phyloP scores from a whole-genome alignment of 2,329 filamentous ascomycete species.

The Chrysoporthe austroafricana region DNA sequence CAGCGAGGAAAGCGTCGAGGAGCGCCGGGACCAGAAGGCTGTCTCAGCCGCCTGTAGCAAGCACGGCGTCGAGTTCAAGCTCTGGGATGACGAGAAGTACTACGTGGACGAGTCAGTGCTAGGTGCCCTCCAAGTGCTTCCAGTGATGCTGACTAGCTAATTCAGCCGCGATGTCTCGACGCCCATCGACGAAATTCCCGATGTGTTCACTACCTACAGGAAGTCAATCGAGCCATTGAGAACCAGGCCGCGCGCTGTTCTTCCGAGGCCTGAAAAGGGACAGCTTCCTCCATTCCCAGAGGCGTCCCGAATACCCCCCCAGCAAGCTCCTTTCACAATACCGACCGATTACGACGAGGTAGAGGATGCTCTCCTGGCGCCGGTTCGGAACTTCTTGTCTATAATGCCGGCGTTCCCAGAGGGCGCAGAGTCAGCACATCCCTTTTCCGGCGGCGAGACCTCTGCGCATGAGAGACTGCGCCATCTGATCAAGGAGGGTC shows the following conservation, averaged over 20 bases:
- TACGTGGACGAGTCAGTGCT: conserved; percentile 74
- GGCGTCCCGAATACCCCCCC: conserved; percentile 54
- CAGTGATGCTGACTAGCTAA: background rate
- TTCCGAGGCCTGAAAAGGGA: conserved; percentile 55
- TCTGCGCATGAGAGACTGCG: conserved; percentile 60
- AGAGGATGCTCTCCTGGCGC: conserved; percentile 58
- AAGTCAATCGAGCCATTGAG: conserved; percentile 75
- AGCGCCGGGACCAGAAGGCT: conserved; percentile 64
- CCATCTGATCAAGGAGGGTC: conserved; percentile 63
- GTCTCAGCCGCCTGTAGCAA: conserved; percentile 58
- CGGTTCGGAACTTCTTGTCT: conserved; percentile 56
- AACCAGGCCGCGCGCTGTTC: conserved; percentile 60
- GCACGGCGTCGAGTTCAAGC: conserved; percentile 60
- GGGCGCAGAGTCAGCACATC: conserved; percentile 62
- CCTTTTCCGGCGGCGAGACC: conserved; percentile 70
- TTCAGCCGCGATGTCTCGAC: conserved; percentile 63
- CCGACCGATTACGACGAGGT: conserved; percentile 59
- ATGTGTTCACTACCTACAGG: conserved; percentile 76
- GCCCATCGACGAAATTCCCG: conserved; percentile 66
- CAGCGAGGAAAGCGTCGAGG: conserved; percentile 70
- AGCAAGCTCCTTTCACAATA: conserved; percentile 65
- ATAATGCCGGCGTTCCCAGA: conserved; percentile 58
- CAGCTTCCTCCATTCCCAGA: conserved; percentile 63
- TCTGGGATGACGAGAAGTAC: conserved; percentile 78
- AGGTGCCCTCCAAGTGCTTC: too few relatives aligned